Evolutionary conservation across 2,329 filamentous ascomycete genomes (phyloP), one percentile per base, ranked within the genome.

Genomic region (Penicillium sp.): DNA sequence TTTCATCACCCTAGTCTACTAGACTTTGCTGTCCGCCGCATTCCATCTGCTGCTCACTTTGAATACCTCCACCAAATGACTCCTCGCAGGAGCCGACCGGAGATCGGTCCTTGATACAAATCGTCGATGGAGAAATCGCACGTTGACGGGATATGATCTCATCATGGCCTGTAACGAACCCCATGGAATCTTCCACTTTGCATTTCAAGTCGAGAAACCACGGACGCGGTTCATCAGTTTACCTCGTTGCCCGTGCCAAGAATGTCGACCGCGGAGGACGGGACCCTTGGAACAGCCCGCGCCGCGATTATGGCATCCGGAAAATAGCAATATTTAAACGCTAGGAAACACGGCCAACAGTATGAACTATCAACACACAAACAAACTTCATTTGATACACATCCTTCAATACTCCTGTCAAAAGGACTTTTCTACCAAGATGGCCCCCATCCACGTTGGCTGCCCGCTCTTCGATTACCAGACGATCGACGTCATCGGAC

Each of bases 401-500:
- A 16, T 27, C 11, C 19, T 43, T 44, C 13, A n/a, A 27, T 13
- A 16, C 41, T 44, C 22, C 7, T 24, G 16, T 24, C 22, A 47
- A 52, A 54, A 31, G 27, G 27, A 31, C 27, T 31, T 9, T 22
- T 22, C 27, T 31, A 31, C 27, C 7, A 31, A 31, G 7, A 66
- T 67, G 65, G 57, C 63, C 5, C 43, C 65, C 19, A 60, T 71
- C 35, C 66, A 70, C 2, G 53, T 74, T 55, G 72, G 71, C 18
- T 40, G 54, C 27, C 68, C 72, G 27, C 44, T 67, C 52, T 74
- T 65, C 52, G 60, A 68, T 44, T 77, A 74, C 59, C 74, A 77
- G 60, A 57, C 68, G 14, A 63, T 76, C n/a, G 74, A 77, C 36
- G 61, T 70, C 33, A 35, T 73, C 10, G 75, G 73, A 1, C 72